These are phyloP conservation scores for Neoarthrinium moseri DNA, from an alignment of 2,329 filamentous ascomycete species.

Conservation along the genomic window DNA sequence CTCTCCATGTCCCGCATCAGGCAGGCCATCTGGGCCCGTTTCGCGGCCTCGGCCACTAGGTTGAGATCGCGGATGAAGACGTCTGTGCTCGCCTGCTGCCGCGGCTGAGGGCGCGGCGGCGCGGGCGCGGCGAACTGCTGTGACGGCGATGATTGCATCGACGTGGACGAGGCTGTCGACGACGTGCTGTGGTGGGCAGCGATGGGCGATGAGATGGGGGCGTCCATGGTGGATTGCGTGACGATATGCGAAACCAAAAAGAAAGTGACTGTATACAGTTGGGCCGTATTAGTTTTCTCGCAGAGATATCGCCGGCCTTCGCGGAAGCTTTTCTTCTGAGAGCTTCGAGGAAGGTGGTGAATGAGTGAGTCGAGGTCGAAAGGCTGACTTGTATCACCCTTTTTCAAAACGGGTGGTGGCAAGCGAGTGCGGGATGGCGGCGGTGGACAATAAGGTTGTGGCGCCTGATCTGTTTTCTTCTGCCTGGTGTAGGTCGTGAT, in stretches of 20 bases:
- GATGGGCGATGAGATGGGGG: conserved; percentile 27
- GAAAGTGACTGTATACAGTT: too few relatives aligned
- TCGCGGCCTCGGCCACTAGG: conserved; percentile 87
- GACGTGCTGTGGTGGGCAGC: conserved; percentile 13
- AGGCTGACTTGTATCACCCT: neutral
- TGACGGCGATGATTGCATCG: conserved; percentile 16
- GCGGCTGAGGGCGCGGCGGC: conserved; percentile 18
- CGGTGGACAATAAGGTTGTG: conserved; percentile 3
- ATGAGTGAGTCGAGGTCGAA: neutral
- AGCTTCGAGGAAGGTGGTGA: neutral
- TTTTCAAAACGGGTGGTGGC: neutral
- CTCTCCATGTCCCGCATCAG: conserved; percentile 84
- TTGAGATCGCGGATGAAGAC: conserved; percentile 77
- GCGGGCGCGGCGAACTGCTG: conserved; percentile 18
- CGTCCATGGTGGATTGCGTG: conserved; percentile 31
- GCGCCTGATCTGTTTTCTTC: neutral
- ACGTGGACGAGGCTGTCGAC: conserved; percentile 10
- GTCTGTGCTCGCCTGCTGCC: conserved; percentile 39
- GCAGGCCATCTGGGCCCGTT: conserved; percentile 86
- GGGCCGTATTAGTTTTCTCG: too few relatives aligned
- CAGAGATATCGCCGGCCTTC: too few relatives aligned
- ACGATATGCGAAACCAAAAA: too few relatives aligned
- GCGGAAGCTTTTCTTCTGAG: neutral
- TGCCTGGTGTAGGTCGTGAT: neutral
- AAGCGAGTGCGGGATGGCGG: neutral